Evolutionary conservation across 2,329 filamentous ascomycete species (phyloP), one percentile per base, ranked within the genome.

Genomic region (Mycogone perniciosa): DNA sequence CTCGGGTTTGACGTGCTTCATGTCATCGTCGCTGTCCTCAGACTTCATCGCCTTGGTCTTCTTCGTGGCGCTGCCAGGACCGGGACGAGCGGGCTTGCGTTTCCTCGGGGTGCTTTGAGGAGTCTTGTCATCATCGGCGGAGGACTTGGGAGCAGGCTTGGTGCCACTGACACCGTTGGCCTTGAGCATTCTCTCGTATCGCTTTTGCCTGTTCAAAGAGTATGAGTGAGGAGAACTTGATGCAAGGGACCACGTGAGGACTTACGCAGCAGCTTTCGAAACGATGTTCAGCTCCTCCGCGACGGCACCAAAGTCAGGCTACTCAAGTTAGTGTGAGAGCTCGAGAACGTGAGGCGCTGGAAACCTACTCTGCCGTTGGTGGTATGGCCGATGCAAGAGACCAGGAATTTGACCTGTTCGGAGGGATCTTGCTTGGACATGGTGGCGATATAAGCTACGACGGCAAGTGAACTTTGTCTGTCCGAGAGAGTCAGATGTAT

Each of bases 181-280:
- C 62, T 84, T 83, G 67, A 85, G 72, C 62, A 88, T 74, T 31
- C 84, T 78, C 65, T 85, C 81, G 60, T 84, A 87, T 58, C 84
- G 73, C 67, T 87, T 87, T 55, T 82, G 78, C 1, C 84, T 87
- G 60, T 54, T 51, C 13, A 6, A 31, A 31, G 34, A 40, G 4
- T 6, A 8, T 13, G 4, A 3, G 11, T 46, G 26, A 37, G 35
- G 31, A 33, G 33, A 5, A 42, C 11, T 20, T 7, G 31, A 13
- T 9, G 10, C 9, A 3, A 9, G 20, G 1, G 26, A 27, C 20
- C 20, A 20, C 3, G 20, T 9, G n/a, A 3, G 7, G 13, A 77
- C 84, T 75, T 76, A 88, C 85, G 84, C 85, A 26, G 85, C 85
- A 10, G 77, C 83, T 67, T 85, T 86, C 65, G 69, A 74, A 33